Evolutionary conservation across 2,329 filamentous ascomycete genomes (phyloP).

Genomic region (Pseudomassariella vexata): DNA sequence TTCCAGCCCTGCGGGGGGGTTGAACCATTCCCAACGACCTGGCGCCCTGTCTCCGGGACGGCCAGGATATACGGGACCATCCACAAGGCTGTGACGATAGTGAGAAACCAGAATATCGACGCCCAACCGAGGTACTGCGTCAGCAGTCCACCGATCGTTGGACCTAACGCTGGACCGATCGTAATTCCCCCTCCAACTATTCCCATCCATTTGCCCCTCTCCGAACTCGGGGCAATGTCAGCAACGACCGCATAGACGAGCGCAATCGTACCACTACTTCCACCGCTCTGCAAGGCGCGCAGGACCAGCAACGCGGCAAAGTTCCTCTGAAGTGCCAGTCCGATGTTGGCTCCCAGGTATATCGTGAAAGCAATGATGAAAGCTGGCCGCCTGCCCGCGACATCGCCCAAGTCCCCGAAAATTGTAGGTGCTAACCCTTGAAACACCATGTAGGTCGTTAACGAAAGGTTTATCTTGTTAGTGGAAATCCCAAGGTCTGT

Average conservation of each 20-base stretch:
- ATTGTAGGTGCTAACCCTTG: slow-evolving; percentile 57
- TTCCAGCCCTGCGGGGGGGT: slow-evolving; percentile 53
- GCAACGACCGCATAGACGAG: slow-evolving; percentile 66
- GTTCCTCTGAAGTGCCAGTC: slow-evolving; percentile 50
- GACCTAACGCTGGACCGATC: slow-evolving; percentile 48
- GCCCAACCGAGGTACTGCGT: slow-evolving; percentile 60
- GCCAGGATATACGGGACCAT: slow-evolving; percentile 49
- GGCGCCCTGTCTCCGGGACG: slow-evolving; percentile 54
- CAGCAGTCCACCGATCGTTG: slow-evolving; percentile 59
- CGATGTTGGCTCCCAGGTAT: slow-evolving; percentile 54
- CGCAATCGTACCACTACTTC: slow-evolving; percentile 65
- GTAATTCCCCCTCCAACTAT: slow-evolving; percentile 56
- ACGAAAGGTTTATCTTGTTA: slow-evolving; percentile 39
- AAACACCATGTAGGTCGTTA: slow-evolving; percentile 59
- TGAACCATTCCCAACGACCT: slow-evolving; percentile 58
- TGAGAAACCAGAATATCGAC: slow-evolving; percentile 65
- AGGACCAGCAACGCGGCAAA: slow-evolving; percentile 55
- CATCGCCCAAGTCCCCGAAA: slow-evolving; percentile 57
- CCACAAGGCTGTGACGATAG: slow-evolving; percentile 45
- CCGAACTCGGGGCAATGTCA: slow-evolving; percentile 62
- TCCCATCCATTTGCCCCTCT: slow-evolving; percentile 70
- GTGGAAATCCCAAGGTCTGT: slow-evolving; percentile 30
- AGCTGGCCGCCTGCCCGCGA: slow-evolving; percentile 54
- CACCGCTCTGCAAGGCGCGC: slow-evolving; percentile 56
- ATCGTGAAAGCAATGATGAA: slow-evolving; percentile 53